Conservation (phyloP, 2,329 filamentous ascomycete species). For the Xylaria multiplex region DNA sequence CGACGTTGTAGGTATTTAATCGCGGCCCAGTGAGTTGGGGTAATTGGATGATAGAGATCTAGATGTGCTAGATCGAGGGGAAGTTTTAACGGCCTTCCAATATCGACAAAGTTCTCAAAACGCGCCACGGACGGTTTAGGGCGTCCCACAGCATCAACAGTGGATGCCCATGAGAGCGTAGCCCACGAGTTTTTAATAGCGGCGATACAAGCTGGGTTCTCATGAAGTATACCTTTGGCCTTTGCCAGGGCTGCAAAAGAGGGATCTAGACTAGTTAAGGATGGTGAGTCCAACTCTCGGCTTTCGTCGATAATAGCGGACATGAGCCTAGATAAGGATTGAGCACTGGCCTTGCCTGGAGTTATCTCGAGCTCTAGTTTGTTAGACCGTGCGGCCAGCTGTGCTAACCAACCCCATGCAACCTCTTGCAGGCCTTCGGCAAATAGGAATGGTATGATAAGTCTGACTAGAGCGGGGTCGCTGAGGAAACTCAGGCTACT, state of each 20-base stretch:
- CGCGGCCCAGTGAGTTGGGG: conserved; percentile 59
- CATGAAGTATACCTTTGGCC: conserved; percentile 54
- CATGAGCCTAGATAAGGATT: conserved; percentile 55
- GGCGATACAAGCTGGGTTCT: conserved; percentile 50
- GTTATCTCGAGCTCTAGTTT: conserved; percentile 40
- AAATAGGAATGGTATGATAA: conserved; percentile 61
- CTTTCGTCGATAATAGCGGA: conserved; percentile 50
- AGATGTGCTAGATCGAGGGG: conserved; percentile 63
- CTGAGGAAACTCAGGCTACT: conserved; percentile 58
- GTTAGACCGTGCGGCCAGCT: conserved; percentile 45
- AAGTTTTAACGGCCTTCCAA: conserved; percentile 55
- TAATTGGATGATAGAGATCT: conserved; percentile 63
- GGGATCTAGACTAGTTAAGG: conserved; percentile 57
- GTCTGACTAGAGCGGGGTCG: conserved; percentile 51
- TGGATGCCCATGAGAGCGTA: conserved; percentile 62
- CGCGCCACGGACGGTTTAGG: conserved; percentile 58
- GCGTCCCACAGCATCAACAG: conserved; percentile 59
- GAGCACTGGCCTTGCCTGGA: conserved; percentile 31
- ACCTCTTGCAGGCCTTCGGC: conserved; percentile 63
- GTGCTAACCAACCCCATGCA: conserved; percentile 63
- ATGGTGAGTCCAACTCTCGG: conserved; percentile 43
- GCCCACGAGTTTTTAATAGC: conserved; percentile 58
- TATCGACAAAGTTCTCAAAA: conserved; percentile 63
- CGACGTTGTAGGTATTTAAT: conserved; percentile 55
- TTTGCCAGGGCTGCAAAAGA: conserved; percentile 61